Evolutionary conservation across 148 eudicot species (phyloP).

Genomic region (Vaccinium vitisidaea): DNA sequence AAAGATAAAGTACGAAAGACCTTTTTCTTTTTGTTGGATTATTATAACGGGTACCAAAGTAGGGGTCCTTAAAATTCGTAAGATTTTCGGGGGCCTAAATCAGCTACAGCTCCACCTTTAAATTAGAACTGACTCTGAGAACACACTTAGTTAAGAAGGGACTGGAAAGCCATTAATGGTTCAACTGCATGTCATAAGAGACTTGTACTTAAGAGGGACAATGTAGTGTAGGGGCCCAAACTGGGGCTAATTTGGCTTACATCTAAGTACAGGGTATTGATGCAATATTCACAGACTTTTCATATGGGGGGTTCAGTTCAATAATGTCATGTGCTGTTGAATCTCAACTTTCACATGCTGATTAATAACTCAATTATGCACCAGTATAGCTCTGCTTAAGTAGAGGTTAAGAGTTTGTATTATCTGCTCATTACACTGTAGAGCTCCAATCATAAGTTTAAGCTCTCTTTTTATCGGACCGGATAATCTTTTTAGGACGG

Average conservation of each 20-base stretch:
- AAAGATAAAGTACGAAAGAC: too few relatives aligned
- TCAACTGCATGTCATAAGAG: not conserved
- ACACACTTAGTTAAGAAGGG: not conserved
- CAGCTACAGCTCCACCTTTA: too few relatives aligned
- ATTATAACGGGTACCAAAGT: too few relatives aligned
- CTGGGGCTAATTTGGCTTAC: not conserved
- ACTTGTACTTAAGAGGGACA: not conserved
- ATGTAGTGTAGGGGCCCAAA: not conserved
- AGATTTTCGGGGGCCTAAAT: too few relatives aligned
- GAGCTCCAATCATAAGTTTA: too few relatives aligned
- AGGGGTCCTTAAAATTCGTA: too few relatives aligned
- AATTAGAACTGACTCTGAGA: too few relatives aligned
- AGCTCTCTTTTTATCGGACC: too few relatives aligned
- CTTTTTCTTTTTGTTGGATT: too few relatives aligned
- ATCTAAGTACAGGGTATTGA: not conserved
- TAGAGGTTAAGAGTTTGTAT: not conserved
- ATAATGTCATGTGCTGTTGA: slow-evolving; percentile 22
- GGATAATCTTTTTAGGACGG: too few relatives aligned
- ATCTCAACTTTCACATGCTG: not conserved
- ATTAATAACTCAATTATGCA: not conserved
- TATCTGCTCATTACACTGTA: too few relatives aligned
- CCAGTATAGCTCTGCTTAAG: not conserved
- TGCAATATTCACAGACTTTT: not conserved
- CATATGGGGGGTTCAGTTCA: not conserved
- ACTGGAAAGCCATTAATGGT: not conserved